Base-by-base conservation (phyloP, 768 basidiomycete species). In the Mycena polygramma region DNA sequence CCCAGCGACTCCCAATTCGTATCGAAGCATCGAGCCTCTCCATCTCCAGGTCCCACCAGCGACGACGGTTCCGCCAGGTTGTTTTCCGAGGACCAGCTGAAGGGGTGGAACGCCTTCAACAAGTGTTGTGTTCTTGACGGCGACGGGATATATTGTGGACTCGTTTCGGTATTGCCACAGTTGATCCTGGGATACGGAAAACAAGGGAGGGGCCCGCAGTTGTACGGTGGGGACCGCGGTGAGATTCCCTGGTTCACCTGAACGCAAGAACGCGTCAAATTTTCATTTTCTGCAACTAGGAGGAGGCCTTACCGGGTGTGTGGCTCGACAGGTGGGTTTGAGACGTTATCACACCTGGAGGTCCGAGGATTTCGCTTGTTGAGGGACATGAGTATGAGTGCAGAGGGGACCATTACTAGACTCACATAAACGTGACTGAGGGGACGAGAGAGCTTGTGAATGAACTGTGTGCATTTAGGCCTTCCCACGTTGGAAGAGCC, bases 141-240 rank as follows among this genome's bases (percentile, higher is more conserved):
- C 88, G 52, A 91, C 86, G 59, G 85, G 84, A 64, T 85, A 83
- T 61, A 91, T 87, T 19, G 86, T 81, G 0, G 88, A 84, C 61
- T 87, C 87, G 76, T 92, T 91, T 63, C 83, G 81, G 74, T 84
- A 84, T 59, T 87, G 85, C 81, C 83, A 89, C 30, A 91, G 81
- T 57, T 86, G 84, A 55, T 84, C 79, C 66, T 83, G 82, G 73
- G 84, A 80, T 70, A 91, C 81, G 78, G 88, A 89, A 78, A 90
- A 91, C 20, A 88, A 74, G 10, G 87, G 82, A 17, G 87, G 86
- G 8, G 66, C 67, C 39, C 75, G 72, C 17, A 37, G 54, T 63
- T 77, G 72, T 62, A 73, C 70, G 13, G 80, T 76, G 24, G 79
- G 76, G 54, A 78, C 68, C 17, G 88, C 74, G 8, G 88, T 88